Evolutionary conservation across 495 filamentous ascomycete genomes (phyloP), one percentile per base, ranked within the genome.

Genomic region (Aspergillus cristatus): DNA sequence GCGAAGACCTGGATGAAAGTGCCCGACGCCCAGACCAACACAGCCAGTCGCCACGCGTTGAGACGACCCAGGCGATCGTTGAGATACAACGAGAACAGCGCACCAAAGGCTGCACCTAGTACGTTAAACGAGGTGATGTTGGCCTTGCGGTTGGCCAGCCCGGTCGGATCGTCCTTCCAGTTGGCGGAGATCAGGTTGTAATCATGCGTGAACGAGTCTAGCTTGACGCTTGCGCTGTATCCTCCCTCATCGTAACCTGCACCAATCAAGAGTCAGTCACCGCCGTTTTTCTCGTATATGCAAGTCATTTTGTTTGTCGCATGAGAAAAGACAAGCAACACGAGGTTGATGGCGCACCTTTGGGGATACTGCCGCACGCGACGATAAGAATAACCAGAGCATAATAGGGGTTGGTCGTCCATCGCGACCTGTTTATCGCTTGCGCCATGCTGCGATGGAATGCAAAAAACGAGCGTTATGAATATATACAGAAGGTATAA

Each of bases 161-260:
- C 65, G 2, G 57, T 52, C 6, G 50, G 36, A 38, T 66, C 43
- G 16, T 60, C 29, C 18, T 46, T 50, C 63, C 62, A 67, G 15
- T 67, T 35, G 6, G 56, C 53, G 14, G 39, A 29, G n/a, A 46
- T 8, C 20, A 68, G 58, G 35, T 68, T 56, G 51, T 52, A 68
- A 35, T 68, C 65, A 43, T 49, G 41, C 34, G 34, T 43, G 45
- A 70, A 70, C 1, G 65, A 65, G 12, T 49, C 40, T 12, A 70
- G 47, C 32, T 54, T 52, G 26, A 64, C 48, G 28, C 60, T 65
- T 35, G 63, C 63, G 36, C 66, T 70, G 46, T 55, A 68, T 17
- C 65, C 66, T 41, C 65, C 66, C 42, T 70, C 66, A 42, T 70
- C 66, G 41, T 70, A 68, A 38, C 66, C 64, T 68, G 36, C n/a